Evolutionary conservation across 2,329 filamentous ascomycete genomes (phyloP).

Genomic region (Xylariaceae sp.): DNA sequence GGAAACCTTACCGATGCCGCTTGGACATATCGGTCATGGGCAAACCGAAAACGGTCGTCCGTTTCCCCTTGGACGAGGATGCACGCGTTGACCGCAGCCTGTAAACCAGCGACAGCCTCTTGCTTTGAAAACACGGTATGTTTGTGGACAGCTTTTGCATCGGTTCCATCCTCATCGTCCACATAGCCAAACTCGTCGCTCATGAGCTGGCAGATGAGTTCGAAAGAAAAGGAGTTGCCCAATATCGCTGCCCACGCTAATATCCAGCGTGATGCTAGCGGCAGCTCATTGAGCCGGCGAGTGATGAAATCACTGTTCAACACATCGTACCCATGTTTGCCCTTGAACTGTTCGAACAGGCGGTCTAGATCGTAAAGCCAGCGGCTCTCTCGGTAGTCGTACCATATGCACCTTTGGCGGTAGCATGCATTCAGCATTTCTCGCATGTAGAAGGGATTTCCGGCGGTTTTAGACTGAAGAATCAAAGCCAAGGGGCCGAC

Average conservation of each 20-base stretch:
- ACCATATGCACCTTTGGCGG: slow-evolving; percentile 82
- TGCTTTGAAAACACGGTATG: slow-evolving; percentile 54
- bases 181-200: slow-evolving; percentile 64
- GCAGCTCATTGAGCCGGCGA: slow-evolving; percentile 70
- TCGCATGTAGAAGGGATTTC: slow-evolving; percentile 86
- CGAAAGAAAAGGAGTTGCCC: slow-evolving; percentile 79
- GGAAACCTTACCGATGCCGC: slow-evolving; percentile 49
- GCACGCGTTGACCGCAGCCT: slow-evolving; percentile 72
- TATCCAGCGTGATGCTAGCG: slow-evolving; percentile 67
- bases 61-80: slow-evolving; percentile 76
- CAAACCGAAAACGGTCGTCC: slow-evolving; percentile 83
- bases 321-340: slow-evolving; percentile 71
- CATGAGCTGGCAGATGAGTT: slow-evolving; percentile 70
- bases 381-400: slow-evolving; percentile 73
- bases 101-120: slow-evolving; percentile 72
- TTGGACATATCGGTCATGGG: slow-evolving; percentile 80
- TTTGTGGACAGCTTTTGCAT: slow-evolving; percentile 25
- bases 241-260: slow-evolving; percentile 82
- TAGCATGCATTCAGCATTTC: slow-evolving; percentile 87
- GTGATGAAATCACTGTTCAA: slow-evolving; percentile 80
- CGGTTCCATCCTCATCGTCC: slow-evolving; percentile 36
- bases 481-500: slow-evolving; percentile 74
- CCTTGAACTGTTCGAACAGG: slow-evolving; percentile 79
- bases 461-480: slow-evolving; percentile 80
- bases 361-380: slow-evolving; percentile 85